Evolutionary conservation across 176 grass and related monocot species (phyloP), one percentile per base, ranked within the genome.

Genomic region (Aegilops sharonensis): DNA sequence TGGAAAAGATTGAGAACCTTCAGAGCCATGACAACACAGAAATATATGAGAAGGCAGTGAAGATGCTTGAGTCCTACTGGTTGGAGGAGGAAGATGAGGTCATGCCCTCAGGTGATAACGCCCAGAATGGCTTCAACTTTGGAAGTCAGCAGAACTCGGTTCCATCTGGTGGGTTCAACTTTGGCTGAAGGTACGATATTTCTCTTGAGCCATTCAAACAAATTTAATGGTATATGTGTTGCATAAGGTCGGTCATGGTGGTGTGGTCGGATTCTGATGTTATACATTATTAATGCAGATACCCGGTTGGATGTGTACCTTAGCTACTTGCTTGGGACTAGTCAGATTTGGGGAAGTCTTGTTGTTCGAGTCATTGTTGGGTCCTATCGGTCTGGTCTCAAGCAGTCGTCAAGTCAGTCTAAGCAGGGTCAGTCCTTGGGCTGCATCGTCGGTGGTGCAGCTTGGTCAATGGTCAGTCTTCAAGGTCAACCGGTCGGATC

Each of bases 1-100:
- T 98, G 72, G 95, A 98, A 43, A 98, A 98, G 91, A 98, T 98
- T 79, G 95, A 98, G 91, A 95, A 95, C 80, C 88, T 98, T 61
- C 93, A 98, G 83, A 95, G 93, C 87, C 95, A 98, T 42, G 93
- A 98, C 73, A 98, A 95, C 78, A 91, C 91, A 2, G 92, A 94
- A 83, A 97, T 97, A 83, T 97, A 97, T 35, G 92, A 97, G 78
- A 97, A 94, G 91, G 95, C 95, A 1, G 92, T 97, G 77, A 97
- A 97, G 80, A 94, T 97, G 87, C 90, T 97, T 0, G 95, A 94
- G 77, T 82, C 92, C 10, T 95, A 91, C 83, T 97, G 95, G 95
- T 45, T 97, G 68, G 95, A 98, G 77, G 95, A 98, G 82, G 92
- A 92, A 75, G 95, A 97, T 5, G 88, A 91, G 5, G 89, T 72